phyloP scores from a whole-genome alignment of 2,329 filamentous ascomycete genomes.

The Pseudogymnoascus sp. region DNA sequence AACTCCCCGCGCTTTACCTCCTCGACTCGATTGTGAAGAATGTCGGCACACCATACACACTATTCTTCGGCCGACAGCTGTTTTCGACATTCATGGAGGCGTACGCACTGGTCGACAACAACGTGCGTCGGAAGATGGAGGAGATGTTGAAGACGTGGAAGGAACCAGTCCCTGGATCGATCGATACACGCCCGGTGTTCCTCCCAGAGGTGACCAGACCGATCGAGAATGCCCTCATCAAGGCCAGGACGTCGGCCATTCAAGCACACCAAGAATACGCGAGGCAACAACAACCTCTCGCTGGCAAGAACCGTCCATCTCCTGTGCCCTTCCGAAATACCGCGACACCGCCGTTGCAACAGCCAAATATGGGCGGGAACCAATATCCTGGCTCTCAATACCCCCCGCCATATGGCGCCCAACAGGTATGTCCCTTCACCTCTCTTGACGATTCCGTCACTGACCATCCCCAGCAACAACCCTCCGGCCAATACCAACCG shows the following conservation, averaged over 20 bases:
- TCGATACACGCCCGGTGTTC: slow-evolving; percentile 90
- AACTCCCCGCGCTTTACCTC: slow-evolving; percentile 92
- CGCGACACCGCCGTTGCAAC: slow-evolving; percentile 58
- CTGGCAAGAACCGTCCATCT: slow-evolving; percentile 40
- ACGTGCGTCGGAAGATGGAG: slow-evolving; percentile 83
- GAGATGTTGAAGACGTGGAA: slow-evolving; percentile 98
- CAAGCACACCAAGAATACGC: slow-evolving; percentile 49
- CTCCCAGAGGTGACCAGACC: slow-evolving; percentile 75
- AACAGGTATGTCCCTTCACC: slow-evolving; percentile 20
- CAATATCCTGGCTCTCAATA: slow-evolving; percentile 24
- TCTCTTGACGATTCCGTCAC: neutral
- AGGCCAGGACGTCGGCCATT: slow-evolving; percentile 54
- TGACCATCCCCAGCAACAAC: slow-evolving; percentile 20
- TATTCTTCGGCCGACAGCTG: slow-evolving; percentile 86
- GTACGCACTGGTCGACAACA: slow-evolving; percentile 78
- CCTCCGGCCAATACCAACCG: slow-evolving; percentile 30
- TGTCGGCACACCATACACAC: slow-evolving; percentile 91
- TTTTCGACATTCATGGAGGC: slow-evolving; percentile 96
- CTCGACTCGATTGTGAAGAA: slow-evolving; percentile 98
- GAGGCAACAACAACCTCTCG: slow-evolving; percentile 37
- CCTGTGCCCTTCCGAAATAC: slow-evolving; percentile 60
- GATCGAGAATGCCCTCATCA: slow-evolving; percentile 90
- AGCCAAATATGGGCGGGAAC: slow-evolving; percentile 29
- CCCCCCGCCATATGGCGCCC: slow-evolving; percentile 20
- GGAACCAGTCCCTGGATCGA: slow-evolving; percentile 85